Percentiles rank a stretch among this genome's conserved stretches.
Conservation (phyloP, 106 monocot species). For the Dioscorea alata region DNA sequence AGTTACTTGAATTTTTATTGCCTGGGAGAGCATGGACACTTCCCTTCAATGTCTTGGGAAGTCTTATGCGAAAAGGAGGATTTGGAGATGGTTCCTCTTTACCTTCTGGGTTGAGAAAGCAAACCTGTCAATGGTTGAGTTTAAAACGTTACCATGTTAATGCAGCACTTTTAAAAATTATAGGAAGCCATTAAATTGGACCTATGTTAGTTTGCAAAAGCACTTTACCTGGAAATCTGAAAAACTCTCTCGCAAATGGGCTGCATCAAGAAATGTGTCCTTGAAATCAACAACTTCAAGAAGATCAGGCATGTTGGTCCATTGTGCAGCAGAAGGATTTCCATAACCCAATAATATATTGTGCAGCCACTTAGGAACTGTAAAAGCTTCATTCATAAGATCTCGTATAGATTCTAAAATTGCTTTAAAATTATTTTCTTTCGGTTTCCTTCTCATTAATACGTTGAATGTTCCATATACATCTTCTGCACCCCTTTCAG, state of each 20-base stretch:
- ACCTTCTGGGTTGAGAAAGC: constrained; percentile 55
- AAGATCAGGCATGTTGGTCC: constrained; percentile 99
- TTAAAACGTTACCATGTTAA: background rate
- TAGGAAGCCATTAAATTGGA: too few relatives aligned
- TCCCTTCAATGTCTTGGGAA: constrained; percentile 65
- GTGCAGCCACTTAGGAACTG: constrained; percentile 97
- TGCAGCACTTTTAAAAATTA: too few relatives aligned
- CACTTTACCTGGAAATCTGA: constrained; percentile 59
- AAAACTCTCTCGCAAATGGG: constrained; percentile 82
- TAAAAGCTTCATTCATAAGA: constrained; percentile 96
- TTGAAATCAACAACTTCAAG: constrained; percentile 91
- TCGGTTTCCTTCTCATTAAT: constrained; percentile 96
- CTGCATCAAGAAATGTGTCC: constrained; percentile 92
- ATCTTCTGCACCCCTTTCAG: constrained; percentile 75
- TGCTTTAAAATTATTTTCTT: constrained; percentile 99
- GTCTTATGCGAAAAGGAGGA: constrained; percentile 78
- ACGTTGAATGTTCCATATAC: constrained; percentile 89
- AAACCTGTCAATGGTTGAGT: constrained; percentile 46
- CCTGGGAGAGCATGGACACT: constrained; percentile 75
- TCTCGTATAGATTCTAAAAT: constrained; percentile 97
- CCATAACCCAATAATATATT: constrained; percentile 98
- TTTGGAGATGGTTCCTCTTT: constrained; percentile 47
- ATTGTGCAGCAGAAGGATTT: constrained; percentile 97
- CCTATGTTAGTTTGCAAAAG: background rate
- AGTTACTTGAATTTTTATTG: constrained; percentile 33